Conservation (phyloP, 1,284 basidiomycete species). For the Ceratobasidium papillatum region DNA sequence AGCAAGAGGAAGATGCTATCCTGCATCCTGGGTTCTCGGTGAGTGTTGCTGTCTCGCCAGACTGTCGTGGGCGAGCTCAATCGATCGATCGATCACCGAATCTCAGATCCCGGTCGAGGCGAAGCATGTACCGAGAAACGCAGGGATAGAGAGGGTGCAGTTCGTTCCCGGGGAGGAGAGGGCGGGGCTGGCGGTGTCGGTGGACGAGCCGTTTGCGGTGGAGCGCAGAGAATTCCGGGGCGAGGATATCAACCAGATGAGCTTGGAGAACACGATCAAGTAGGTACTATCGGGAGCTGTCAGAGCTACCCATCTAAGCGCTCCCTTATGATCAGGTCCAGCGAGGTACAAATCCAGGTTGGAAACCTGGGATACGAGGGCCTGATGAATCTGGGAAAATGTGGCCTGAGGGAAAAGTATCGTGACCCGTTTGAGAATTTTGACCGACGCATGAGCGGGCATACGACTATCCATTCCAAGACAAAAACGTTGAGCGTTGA, state of each 20-base stretch:
- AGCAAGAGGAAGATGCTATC: slow-evolving; percentile 64
- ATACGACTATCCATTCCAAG: neutral
- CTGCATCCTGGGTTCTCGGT: slow-evolving; percentile 58
- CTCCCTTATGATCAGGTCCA: neutral
- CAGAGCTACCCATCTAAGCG: too few relatives aligned
- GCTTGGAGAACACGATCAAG: neutral
- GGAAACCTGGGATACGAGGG: neutral
- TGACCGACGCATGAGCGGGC: neutral
- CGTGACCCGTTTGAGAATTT: neutral
- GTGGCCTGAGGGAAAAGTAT: slow-evolving; percentile 10
- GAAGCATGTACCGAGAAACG: neutral
- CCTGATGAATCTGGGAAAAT: neutral
- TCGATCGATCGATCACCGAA: neutral
- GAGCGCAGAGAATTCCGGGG: neutral
- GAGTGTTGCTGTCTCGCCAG: slow-evolving; percentile 30
- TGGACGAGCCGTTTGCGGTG: slow-evolving; percentile 49
- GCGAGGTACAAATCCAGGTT: neutral
- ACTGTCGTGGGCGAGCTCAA: neutral
- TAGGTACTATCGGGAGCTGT: neutral
- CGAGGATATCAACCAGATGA: neutral
- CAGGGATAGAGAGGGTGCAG: neutral
- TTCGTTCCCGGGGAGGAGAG: slow-evolving; percentile 18
- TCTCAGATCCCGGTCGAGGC: neutral
- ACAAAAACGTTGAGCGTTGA: neutral
- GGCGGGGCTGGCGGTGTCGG: too few relatives aligned